Evolutionary conservation across 306 rosid genomes (phyloP), one percentile per base, ranked within the genome.

Genomic region (Dryas drummondii): DNA sequence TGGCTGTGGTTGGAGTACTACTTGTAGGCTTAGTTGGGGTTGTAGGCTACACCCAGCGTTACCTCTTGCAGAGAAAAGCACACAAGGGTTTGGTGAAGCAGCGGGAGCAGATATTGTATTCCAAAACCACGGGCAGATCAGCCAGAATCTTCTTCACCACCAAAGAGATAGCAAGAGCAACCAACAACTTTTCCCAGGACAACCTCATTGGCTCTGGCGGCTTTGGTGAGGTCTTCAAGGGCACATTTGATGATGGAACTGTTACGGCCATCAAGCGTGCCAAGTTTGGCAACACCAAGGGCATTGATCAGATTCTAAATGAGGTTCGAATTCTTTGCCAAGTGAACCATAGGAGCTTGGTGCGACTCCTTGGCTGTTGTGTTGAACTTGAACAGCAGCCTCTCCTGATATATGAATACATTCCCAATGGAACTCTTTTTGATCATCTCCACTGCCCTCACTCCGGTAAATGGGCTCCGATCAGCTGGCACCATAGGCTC

Each of bases 301-400:
- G 84, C 72, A 74, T 75, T 6, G 92, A 88, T 41, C 92, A 88
- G 53, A 78, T 86, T 27, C 81, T 86, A 8, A 88, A 86, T 5
- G 88, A 86, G 77, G 88, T 88, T 10, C 77, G 83, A 64, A 80
- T 88, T 9, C 84, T 88, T 1, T 86, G 86, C 81, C 90, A 86
- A 19, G 90, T 88, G 0, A 88, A 88, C 84, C 93, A 88, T 48
- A 69, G 85, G 22, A 78, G 88, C 79, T 74, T 86, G 1, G 90
- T 88, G n/a, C 81, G 88, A 27, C 85, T 84, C 47, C 76, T 88
- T 0, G 90, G 92, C 40, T 84, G 84, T 13, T 86, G 87, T 26
- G 71, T 88, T 17, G 88, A 88, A 40, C 85, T 80, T 10, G 66
- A 78, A 5, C 66, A 37, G 1, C 85, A 78, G 63, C 90, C 87